Conservation (phyloP, 1,284 basidiomycete species). For the Phlebopus sp. region DNA sequence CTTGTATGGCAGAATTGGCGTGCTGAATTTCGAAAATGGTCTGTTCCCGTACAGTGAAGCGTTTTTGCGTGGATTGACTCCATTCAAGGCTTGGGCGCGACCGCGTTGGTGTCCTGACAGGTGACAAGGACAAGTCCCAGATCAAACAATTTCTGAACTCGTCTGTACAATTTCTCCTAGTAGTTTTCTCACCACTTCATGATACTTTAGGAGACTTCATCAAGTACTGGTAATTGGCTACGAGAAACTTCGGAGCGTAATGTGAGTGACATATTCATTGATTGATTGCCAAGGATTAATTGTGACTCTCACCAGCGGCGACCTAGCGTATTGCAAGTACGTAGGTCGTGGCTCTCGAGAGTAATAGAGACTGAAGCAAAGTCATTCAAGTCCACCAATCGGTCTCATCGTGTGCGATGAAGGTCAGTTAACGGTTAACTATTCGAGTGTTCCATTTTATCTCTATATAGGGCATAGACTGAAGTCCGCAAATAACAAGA, state of each 20-base stretch:
- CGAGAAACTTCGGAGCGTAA: conserved; percentile 81
- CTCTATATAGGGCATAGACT: conserved; percentile 76
- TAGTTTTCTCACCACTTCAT: conserved; percentile 5
- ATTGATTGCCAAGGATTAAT: conserved; percentile 6
- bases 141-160: conserved; percentile 76
- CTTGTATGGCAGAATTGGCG: conserved; percentile 79
- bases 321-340: conserved; percentile 64
- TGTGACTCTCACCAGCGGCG: conserved; percentile 40
- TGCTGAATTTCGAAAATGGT: conserved; percentile 95
- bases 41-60: conserved; percentile 9
- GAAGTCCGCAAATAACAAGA: conserved; percentile 92
- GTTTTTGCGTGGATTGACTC: conserved; percentile 1
- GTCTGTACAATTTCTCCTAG: conserved; percentile 36
- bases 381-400: conserved; percentile 67
- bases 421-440: conserved; percentile 43
- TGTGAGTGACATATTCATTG: conserved; percentile 46
- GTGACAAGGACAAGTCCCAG: conserved; percentile 72
- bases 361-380: neutral
- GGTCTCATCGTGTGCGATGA: conserved; percentile 96
- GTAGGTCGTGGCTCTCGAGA: conserved; percentile 18
- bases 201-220: conserved; percentile 56
- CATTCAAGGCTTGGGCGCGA: conserved; percentile 69
- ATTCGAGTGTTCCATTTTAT: neutral
- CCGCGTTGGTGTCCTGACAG: conserved; percentile 75
- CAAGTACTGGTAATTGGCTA: conserved; percentile 95